Evolutionary conservation across 2,329 filamentous ascomycete species (phyloP), one percentile per base, ranked within the genome.

Genomic region (Sporothrix mexicana): DNA sequence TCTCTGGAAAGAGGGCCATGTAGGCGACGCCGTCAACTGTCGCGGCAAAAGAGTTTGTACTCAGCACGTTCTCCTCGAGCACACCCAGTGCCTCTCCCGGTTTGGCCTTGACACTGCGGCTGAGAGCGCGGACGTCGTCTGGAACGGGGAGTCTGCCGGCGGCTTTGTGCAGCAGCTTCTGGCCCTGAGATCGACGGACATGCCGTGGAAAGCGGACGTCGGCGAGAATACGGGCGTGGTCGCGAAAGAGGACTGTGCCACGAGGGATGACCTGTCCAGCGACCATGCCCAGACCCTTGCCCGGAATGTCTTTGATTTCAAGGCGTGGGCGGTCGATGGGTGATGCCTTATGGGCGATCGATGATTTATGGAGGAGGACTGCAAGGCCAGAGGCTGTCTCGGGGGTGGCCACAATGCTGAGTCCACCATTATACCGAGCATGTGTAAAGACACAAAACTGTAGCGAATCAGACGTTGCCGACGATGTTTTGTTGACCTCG

Each of bases 21-120:
- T 77, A 77, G 51, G 71, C 53, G 59, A 72, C 67, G 13, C 72
- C 76, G 0, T 77, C 78, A 5, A 81, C 53, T 12, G 75, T 73
- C 5, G 75, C 80, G 1, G 78, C 75, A 70, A 82, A 82, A 4
- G 78, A 76, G 70, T 82, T 82, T 0, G 57, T 73, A 25, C 71
- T 74, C 70, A 82, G 61, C 13, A 82, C 74, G 67, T 82, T 81
- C 75, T 82, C 80, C 30, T 72, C 70, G 12, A 66, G 61, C 49
- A 81, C 74, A 20, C 78, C 77, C 5, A 72, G 45, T 10, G 30
- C n/a, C 15, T 66, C 70, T 12, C 23, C 49, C 12, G 70, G 61
- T 5, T 66, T 57, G 30, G 30, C 59, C n/a, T 41, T 49, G 25
- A 41, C 49, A 3, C 61, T 45, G 7, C 70, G 49, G 8, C 70